Evolutionary conservation across 2,329 filamentous ascomycete species (phyloP), one percentile per base, ranked within the genome.

Genomic region (Cladosporium austrohemisphaericum): DNA sequence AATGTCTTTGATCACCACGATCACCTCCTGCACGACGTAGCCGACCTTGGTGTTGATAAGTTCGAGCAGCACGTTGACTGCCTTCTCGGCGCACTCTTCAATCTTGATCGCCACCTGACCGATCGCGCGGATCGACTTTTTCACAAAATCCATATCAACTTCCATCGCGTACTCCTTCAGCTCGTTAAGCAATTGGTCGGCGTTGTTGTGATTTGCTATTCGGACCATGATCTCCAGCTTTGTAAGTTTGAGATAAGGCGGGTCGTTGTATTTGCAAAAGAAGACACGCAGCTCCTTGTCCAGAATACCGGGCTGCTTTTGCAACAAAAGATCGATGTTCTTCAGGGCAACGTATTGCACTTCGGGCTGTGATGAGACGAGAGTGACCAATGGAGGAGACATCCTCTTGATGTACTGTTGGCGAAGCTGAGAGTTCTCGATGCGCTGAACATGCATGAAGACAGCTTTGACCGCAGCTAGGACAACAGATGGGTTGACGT

Each of bases 231-330:
- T 97, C 67, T 98, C 93, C 41, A 98, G 80, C 67, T 98, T 98
- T 66, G 95, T 87, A 52, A 98, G 83, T 70, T 98, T 98, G 62
- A 98, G 84, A 67, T 98, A 98, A 18, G 90, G 90, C 1, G 93
- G 92, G 60, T 98, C 93, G 66, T 97, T 97, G 75, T 98, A 98
- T 73, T 98, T 98, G 84, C 93, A 98, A 74, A 98, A 98, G 74
- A 98, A 98, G 7, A 98, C 93, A 36, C 93, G 83, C 63, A 98
- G 83, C 69, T 98, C 93, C 69, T 97, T 97, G 76, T 88, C 95
- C 8, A 98, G 78, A 49, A 98, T 96, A 59, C 95, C 91, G 9
- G 93, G 90, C 68, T 96, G 92, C 60, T 94, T 93, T 69, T 98
- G 93, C 20, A 98, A 78, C 5, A 98, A 77, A 26, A 98, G 81